Base-by-base conservation (phyloP, 164 flowering plant genomes). In the Chloranthus sessilifolius region DNA sequence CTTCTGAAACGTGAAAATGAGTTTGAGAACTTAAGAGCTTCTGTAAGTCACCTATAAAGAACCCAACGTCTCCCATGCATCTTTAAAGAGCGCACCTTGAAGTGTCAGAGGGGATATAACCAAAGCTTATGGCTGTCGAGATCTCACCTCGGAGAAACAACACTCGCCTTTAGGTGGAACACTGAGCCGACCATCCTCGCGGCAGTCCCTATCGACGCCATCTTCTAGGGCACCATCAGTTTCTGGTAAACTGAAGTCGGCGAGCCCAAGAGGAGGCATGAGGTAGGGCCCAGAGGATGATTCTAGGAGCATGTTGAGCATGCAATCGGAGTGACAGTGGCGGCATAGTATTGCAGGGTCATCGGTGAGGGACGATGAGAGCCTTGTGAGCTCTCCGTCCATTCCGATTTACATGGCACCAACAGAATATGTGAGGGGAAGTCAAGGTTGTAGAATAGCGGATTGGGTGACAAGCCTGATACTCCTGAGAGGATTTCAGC, bases 291-390 rank as follows among this genome's bases (percentile, higher is more conserved):
- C 61, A 25, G 94, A 82, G 30, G 83, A 76, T 2, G 88, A 82
- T 58, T 73, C 72, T 4, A 71, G n/a, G n/a, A n/a, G n/a, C n/a
- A n/a, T n/a, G n/a, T n/a, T n/a, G n/a, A n/a, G n/a, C n/a, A n/a
- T n/a, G 44, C 81, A 74, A 39, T 81, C 90, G 1, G 83, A 79
- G 34, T 57, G 72, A 28, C 67, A 34, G 39, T 56, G 86, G 42
- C 74, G 95, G 63, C 85, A 81, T 24, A 83, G 88, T 55, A 60
- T 78, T 41, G 81, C 77, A 4, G 79, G 84, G 20, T 81, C 86
- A 19, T 83, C 81, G 1, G 63, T 69, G 37, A 71, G 83, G n/a
- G n/a, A n/a, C n/a, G n/a, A n/a, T n/a, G n/a, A n/a, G n/a, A n/a
- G n/a, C n/a, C n/a, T n/a, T n/a, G 59, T 73, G 0, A 83, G 90